Conservation (phyloP, 129 eudicot species). For the Gnaphalium uliginosum region DNA sequence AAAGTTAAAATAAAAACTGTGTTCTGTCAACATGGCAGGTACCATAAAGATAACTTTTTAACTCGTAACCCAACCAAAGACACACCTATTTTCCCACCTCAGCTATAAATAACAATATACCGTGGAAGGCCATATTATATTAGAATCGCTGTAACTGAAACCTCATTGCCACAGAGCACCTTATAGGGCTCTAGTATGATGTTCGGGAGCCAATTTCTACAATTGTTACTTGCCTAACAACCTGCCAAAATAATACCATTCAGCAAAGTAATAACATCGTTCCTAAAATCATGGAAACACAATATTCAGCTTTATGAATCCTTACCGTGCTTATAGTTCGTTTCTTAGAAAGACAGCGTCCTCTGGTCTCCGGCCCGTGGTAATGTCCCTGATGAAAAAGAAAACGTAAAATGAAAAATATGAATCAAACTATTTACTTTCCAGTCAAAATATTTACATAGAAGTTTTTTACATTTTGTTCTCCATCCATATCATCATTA, state of each 20-base stretch:
- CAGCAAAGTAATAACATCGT: background rate
- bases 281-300: slow-evolving; percentile 7
- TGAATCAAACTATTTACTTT: too few species aligned
- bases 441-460: background rate
- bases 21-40: background rate
- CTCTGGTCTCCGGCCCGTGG: slow-evolving; percentile 90
- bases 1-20: background rate
- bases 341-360: slow-evolving; percentile 85
- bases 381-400: slow-evolving; percentile 61
- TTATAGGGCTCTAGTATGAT: slow-evolving; percentile 74
- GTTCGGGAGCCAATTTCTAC: slow-evolving; percentile 55
- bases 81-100: background rate
- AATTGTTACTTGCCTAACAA: slow-evolving; percentile 53
- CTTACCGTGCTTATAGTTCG: slow-evolving; percentile 77
- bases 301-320: background rate
- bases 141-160: slow-evolving; percentile 85
- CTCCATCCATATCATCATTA: slow-evolving; percentile 81
- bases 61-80: background rate
- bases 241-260: slow-evolving; percentile 31
- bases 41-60: background rate
- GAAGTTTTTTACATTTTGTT: slow-evolving; percentile 54
- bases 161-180: slow-evolving; percentile 71
- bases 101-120: slow-evolving; percentile 26
- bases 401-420: background rate
- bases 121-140: slow-evolving; percentile 84